Evolutionary conservation across 352 stramenopile species (phyloP).

Genomic region (Phytophthora fragariaefolia): DNA sequence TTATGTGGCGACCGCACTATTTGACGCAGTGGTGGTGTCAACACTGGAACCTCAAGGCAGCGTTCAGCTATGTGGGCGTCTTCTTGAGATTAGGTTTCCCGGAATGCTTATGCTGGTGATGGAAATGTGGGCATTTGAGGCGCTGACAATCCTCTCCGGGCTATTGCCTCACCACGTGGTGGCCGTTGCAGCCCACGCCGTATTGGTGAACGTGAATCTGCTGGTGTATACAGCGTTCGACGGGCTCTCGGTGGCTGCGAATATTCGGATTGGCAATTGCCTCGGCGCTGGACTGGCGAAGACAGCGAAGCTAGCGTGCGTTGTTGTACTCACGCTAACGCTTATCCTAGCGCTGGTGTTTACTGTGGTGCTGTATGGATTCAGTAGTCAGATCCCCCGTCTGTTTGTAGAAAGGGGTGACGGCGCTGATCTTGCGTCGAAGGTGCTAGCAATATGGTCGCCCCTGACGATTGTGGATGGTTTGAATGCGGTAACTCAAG

Average conservation of each 20-base stretch:
- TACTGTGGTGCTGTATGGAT: slow-evolving; percentile 22
- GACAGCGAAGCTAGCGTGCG: slow-evolving; percentile 47
- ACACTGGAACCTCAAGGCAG: slow-evolving; percentile 41
- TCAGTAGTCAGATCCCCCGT: slow-evolving; percentile 30
- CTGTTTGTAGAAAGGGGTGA: slow-evolving; percentile 47
- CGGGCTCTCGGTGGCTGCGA: slow-evolving; percentile 55
- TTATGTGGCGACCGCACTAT: slow-evolving; percentile 39
- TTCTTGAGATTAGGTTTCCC: slow-evolving; percentile 57
- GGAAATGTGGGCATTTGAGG: slow-evolving; percentile 69
- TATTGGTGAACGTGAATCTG: slow-evolving; percentile 62
- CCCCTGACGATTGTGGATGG: slow-evolving; percentile 55
- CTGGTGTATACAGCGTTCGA: slow-evolving; percentile 65
- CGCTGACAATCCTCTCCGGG: slow-evolving; percentile 52
- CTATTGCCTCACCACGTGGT: slow-evolving; percentile 54
- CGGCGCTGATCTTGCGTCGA: slow-evolving; percentile 39
- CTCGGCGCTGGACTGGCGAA: slow-evolving; percentile 45
- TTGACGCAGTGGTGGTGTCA: slow-evolving; percentile 45
- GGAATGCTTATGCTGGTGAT: slow-evolving; percentile 65
- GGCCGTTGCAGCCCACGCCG: slow-evolving; percentile 57
- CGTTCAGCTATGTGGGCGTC: slow-evolving; percentile 33
- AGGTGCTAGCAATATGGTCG: slow-evolving; percentile 46
- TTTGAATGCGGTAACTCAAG: slow-evolving; percentile 56
- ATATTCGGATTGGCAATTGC: slow-evolving; percentile 64
- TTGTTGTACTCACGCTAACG: slow-evolving; percentile 35
- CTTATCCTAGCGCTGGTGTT: slow-evolving; percentile 33